Conservation (phyloP, 2,329 filamentous ascomycete genomes). For the Lecanosticta acicola region DNA sequence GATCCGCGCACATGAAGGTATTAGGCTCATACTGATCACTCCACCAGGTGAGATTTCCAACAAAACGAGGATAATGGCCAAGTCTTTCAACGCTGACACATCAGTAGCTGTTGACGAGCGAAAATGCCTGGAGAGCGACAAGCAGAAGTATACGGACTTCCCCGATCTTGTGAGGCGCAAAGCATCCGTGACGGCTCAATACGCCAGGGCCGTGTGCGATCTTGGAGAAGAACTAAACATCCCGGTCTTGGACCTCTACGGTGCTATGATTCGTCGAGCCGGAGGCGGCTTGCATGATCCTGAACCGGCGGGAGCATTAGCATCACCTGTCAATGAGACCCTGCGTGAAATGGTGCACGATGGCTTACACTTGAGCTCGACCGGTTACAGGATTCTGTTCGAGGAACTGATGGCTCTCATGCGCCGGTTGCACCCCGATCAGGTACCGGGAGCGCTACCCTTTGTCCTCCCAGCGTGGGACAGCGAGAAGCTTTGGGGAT, state of each 20-base stretch:
- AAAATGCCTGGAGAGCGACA: conserved; percentile 13
- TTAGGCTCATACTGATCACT: conserved; percentile 67
- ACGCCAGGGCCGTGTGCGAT: conserved; percentile 59
- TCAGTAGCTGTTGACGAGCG: conserved; percentile 40
- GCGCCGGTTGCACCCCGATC: conserved; percentile 48
- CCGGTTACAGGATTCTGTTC: conserved; percentile 53
- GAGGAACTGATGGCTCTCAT: conserved; percentile 51
- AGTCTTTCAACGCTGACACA: too few relatives aligned
- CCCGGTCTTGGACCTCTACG: conserved; percentile 72
- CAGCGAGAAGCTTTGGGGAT: conserved; percentile 24
- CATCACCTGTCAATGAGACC: conserved; percentile 53
- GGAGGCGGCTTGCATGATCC: conserved; percentile 42
- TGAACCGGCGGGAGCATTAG: conserved; percentile 46
- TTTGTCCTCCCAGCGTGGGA: conserved; percentile 52
- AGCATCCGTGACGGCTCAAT: conserved; percentile 58
- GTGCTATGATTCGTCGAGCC: conserved; percentile 63
- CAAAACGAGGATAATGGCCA: too few relatives aligned
- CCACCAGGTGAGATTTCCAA: conserved; percentile 66
- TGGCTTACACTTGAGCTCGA: conserved; percentile 55
- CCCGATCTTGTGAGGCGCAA: conserved; percentile 41
- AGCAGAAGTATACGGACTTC: conserved; percentile 11
- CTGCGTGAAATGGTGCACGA: conserved; percentile 51
- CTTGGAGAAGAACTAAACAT: conserved; percentile 53
- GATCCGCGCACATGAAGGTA: conserved; percentile 62
- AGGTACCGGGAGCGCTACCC: conserved; percentile 47